A percentile compares a stretch with the other conserved stretches of the same genome.
phyloP scores from a whole-genome alignment of 257 asterid genomes.

The Ocimum tenuiflorum region DNA sequence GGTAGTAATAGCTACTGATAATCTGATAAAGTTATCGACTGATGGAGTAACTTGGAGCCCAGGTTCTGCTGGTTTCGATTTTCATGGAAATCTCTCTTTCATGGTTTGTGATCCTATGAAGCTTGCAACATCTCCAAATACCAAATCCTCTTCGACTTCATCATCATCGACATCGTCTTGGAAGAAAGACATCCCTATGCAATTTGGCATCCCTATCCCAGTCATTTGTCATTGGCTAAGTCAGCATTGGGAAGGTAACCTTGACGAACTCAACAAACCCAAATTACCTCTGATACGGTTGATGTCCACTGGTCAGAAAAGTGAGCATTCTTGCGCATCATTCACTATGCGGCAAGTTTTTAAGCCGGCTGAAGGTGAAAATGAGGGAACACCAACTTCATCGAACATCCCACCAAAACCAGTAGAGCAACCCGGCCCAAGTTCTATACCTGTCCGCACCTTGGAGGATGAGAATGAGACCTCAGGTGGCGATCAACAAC shows the following conservation, averaged over 20 bases:
- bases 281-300: conserved; percentile 70
- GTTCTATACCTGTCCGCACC: conserved; percentile 29
- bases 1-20: conserved; percentile 92
- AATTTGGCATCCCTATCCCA: conserved; percentile 93
- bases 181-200: conserved; percentile 71
- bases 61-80: conserved; percentile 92
- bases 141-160: conserved; percentile 72
- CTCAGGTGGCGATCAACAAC: conserved; percentile 33
- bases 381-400: conserved; percentile 52
- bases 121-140: conserved; percentile 85
- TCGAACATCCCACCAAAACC: conserved; percentile 32
- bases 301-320: conserved; percentile 91
- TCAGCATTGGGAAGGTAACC: conserved; percentile 96
- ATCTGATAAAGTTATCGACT: conserved; percentile 80
- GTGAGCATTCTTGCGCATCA: conserved; percentile 88
- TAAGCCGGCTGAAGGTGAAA: conserved; percentile 58
- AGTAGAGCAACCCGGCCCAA: conserved; percentile 43
- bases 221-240: conserved; percentile 85
- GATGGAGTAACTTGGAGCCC: conserved; percentile 86
- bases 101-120: conserved; percentile 99
- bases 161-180: conserved; percentile 74
- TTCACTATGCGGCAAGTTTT: conserved; percentile 85
- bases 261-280: conserved; percentile 86
- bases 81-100: conserved; percentile 88
- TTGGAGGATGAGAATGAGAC: conserved; percentile 38